Conservation (phyloP, 345 rosid species). For the Sisymbrium altissimum region DNA sequence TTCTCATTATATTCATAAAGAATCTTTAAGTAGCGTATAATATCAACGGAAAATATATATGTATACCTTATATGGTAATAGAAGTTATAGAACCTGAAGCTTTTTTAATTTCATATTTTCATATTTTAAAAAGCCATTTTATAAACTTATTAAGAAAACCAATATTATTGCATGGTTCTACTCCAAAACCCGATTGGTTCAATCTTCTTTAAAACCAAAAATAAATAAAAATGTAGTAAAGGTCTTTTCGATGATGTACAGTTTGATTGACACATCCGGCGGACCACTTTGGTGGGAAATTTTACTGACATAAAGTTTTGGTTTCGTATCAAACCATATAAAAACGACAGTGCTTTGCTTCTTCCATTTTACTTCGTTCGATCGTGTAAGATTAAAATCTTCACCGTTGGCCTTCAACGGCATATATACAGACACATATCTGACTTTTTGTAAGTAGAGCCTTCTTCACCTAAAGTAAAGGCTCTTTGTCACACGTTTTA, state of each 20-base stretch:
- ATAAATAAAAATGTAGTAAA: constrained; percentile 2
- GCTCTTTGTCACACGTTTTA: constrained; percentile 11
- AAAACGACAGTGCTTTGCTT: constrained; percentile 26
- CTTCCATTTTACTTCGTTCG: constrained; percentile 5
- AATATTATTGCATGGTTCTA: constrained; percentile 1
- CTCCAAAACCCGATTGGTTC: constrained; percentile 8
- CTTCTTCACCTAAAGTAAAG: not conserved
- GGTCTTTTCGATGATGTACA: constrained; percentile 43
- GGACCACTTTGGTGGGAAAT: constrained; percentile 31
- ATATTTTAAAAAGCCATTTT: not conserved
- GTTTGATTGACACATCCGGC: constrained; percentile 39
- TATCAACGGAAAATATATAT: not conserved
- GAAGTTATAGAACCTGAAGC: not conserved
- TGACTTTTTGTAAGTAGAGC: not conserved
- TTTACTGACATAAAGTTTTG: constrained; percentile 28
- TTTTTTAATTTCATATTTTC: not conserved
- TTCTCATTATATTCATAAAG: constrained; percentile 1
- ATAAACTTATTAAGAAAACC: not conserved
- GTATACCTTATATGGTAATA: constrained; percentile 9
- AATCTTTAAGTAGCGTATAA: not conserved
- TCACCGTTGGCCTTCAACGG: constrained; percentile 17
- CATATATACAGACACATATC: not conserved
- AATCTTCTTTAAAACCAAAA: not conserved
- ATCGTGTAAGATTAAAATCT: constrained; percentile 7
- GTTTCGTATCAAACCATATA: constrained; percentile 15